Conservation (phyloP, 768 basidiomycete species). For the Calocera viscosa region DNA sequence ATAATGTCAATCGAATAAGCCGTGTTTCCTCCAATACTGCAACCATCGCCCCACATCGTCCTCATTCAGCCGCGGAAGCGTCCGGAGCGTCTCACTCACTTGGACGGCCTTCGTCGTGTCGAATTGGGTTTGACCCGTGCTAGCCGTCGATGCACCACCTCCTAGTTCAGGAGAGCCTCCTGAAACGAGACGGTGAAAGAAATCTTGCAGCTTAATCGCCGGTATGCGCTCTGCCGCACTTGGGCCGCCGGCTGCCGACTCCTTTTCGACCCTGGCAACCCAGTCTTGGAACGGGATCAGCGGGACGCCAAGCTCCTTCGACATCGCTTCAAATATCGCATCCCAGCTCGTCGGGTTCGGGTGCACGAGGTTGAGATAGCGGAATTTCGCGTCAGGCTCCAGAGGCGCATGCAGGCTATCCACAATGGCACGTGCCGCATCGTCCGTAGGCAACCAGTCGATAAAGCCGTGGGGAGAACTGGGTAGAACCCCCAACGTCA, state of each 20-base stretch:
- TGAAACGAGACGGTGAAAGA: slow-evolving; percentile 19
- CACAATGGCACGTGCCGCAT: not conserved
- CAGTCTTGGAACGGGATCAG: slow-evolving; percentile 28
- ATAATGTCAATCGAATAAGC: too few relatives aligned
- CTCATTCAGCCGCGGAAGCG: not conserved
- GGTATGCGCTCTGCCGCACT: slow-evolving; percentile 16
- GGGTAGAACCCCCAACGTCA: not conserved
- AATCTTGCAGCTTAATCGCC: slow-evolving; percentile 25
- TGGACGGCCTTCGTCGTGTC: not conserved
- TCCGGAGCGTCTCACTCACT: not conserved
- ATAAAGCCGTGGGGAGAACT: not conserved
- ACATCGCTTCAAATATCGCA: slow-evolving; percentile 23
- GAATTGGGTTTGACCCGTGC: not conserved
- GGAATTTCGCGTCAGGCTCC: not conserved
- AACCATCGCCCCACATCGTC: slow-evolving; percentile 5
- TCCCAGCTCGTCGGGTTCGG: slow-evolving; percentile 29
- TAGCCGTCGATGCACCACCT: not conserved
- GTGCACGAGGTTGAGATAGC: slow-evolving; percentile 29
- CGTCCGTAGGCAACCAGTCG: not conserved
- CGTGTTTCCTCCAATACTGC: not conserved
- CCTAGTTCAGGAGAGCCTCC: not conserved
- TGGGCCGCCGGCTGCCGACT: slow-evolving; percentile 9
- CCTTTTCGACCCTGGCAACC: slow-evolving; percentile 25
- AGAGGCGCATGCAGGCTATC: not conserved
- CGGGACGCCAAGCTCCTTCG: slow-evolving; percentile 17